phyloP scores from a whole-genome alignment of 2,329 filamentous ascomycete species.

The Penicillium sp. region DNA sequence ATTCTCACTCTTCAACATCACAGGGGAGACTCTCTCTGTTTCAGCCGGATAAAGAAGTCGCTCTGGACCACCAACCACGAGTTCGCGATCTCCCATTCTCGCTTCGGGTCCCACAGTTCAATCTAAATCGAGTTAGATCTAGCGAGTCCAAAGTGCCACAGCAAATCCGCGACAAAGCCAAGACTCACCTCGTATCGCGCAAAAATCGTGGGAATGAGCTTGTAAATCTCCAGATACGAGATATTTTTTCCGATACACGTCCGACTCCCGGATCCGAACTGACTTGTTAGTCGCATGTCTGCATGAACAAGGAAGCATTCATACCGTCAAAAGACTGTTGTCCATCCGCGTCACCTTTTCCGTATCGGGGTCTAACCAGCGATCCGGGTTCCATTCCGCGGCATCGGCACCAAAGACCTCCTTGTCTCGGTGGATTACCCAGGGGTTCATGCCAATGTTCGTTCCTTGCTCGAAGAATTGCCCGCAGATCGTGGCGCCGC shows the following conservation, averaged over 20 bases:
- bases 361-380: slow-evolving; percentile 44
- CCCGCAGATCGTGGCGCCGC: not conserved
- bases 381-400: slow-evolving; percentile 50
- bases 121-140: not conserved
- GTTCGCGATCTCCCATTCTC: not conserved
- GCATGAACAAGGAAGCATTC: not conserved
- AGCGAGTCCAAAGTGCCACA: too few species aligned
- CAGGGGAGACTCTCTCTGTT: not conserved
- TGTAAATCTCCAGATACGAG: slow-evolving; percentile 30
- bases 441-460: slow-evolving; percentile 48
- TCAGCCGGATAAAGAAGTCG: not conserved
- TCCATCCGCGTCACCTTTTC: not conserved
- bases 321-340: slow-evolving; percentile 4
- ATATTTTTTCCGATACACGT: slow-evolving; percentile 28
- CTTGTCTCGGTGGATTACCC: slow-evolving; percentile 42
- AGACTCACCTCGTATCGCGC: not conserved
- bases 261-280: slow-evolving; percentile 11
- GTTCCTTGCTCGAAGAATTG: slow-evolving; percentile 47
- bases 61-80: not conserved
- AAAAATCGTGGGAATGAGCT: slow-evolving; percentile 53
- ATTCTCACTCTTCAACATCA: too few species aligned
- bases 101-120: not conserved
- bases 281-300: not conserved
- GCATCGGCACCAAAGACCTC: slow-evolving; percentile 34
- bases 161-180: not conserved